A percentile compares a stretch with the other conserved stretches of the same genome.
Evolutionary conservation across 495 filamentous ascomycete genomes (phyloP).

Genomic region (Tuber melanosporum): DNA sequence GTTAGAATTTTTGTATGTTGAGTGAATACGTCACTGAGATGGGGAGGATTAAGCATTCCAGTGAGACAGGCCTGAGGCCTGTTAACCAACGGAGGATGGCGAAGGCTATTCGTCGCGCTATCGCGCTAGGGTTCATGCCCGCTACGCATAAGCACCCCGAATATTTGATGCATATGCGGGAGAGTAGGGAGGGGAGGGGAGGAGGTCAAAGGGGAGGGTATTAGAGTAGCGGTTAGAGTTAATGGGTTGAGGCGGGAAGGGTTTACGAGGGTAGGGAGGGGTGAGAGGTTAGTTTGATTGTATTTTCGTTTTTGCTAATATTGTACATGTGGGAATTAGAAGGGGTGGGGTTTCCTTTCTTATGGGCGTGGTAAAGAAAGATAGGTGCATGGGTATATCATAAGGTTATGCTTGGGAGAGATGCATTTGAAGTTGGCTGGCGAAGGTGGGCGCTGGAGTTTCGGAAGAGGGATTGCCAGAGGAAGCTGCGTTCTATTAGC

Average conservation of each 20-base stretch:
- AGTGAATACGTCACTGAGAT: constrained; percentile 77
- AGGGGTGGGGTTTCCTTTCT: background rate
- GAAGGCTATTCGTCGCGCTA: constrained; percentile 79
- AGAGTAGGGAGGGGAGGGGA: background rate
- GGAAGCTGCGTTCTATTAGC: constrained; percentile 25
- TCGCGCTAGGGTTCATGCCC: constrained; percentile 87
- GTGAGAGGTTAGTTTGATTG: background rate
- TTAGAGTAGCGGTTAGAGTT: background rate
- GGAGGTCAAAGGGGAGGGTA: background rate
- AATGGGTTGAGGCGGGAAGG: background rate
- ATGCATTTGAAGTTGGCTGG: constrained; percentile 11
- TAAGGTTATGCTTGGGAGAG: background rate
- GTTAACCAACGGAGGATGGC: constrained; percentile 89
- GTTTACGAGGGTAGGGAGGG: background rate
- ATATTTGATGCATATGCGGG: constrained; percentile 10
- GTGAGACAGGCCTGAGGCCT: constrained; percentile 69
- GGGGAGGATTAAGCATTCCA: constrained; percentile 73
- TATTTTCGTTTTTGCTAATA: background rate
- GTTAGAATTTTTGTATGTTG: constrained; percentile 86
- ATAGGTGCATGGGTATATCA: background rate
- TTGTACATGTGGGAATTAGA: background rate
- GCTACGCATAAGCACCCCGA: constrained; percentile 91
- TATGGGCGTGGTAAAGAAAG: background rate
- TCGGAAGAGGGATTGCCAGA: constrained; percentile 41
- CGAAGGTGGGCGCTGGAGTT: constrained; percentile 40